These are phyloP conservation scores for Aspergillus proliferans DNA, from an alignment of 2,329 filamentous ascomycete genomes.

Conservation along the genomic window DNA sequence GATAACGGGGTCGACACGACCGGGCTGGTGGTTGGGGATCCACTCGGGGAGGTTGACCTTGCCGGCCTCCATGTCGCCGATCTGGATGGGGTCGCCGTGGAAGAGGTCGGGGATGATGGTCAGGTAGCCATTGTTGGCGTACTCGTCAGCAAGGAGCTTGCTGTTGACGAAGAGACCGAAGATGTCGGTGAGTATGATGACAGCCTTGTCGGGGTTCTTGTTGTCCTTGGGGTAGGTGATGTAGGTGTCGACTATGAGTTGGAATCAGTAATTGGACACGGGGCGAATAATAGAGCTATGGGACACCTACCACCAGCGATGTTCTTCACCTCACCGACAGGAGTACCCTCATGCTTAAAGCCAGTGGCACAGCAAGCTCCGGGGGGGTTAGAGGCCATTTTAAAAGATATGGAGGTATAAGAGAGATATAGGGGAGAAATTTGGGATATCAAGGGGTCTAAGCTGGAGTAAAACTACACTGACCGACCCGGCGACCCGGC, in stretches of 20 bases:
- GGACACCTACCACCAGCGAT: constrained; percentile 39
- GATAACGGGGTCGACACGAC: constrained; percentile 49
- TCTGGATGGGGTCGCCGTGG: constrained; percentile 55
- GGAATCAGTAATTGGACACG: neutral
- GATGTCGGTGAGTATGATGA: constrained; percentile 54
- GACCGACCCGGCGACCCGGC: neutral
- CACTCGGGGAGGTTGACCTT: constrained; percentile 48
- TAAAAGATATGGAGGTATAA: constrained; percentile 4
- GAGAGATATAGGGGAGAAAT: neutral
- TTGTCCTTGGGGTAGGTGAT: constrained; percentile 49
- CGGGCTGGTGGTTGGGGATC: constrained; percentile 45
- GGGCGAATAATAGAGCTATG: neutral
- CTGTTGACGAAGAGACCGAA: constrained; percentile 55
- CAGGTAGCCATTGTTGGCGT: constrained; percentile 66
- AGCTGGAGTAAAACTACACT: neutral
- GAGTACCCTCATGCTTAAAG: constrained; percentile 48
- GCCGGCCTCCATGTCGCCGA: constrained; percentile 45
- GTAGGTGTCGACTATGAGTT: constrained; percentile 42
- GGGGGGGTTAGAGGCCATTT: constrained; percentile 49
- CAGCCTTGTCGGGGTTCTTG: constrained; percentile 46
- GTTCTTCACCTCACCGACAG: constrained; percentile 43
- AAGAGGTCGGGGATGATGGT: constrained; percentile 65
- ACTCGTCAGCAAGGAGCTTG: constrained; percentile 66
- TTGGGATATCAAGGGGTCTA: neutral
- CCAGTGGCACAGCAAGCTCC: constrained; percentile 43